A percentile compares a stretch with the other conserved stretches of the same genome.
These are phyloP conservation scores for Coniochaeta ligniaria DNA, from an alignment of 2,329 filamentous ascomycete genomes.

Conservation along the genomic window DNA sequence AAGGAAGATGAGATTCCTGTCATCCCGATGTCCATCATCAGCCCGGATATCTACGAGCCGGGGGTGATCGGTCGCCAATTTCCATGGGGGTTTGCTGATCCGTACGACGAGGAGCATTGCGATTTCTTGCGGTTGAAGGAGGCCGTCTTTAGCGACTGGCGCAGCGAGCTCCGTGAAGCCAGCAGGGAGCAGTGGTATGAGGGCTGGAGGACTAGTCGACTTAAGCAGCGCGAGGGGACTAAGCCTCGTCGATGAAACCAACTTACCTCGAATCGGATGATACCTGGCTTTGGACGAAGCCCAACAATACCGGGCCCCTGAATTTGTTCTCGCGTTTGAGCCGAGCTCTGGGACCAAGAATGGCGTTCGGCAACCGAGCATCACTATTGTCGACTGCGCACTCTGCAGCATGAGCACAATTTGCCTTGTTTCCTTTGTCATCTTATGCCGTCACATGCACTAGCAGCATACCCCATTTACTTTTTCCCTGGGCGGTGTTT, in stretches of 20 bases:
- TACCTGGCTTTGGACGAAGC: neutral
- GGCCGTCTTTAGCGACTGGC: slow-evolving; percentile 89
- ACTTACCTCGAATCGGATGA: neutral
- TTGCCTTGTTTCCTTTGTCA: neutral
- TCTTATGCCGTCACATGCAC: neutral
- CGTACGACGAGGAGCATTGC: slow-evolving; percentile 84
- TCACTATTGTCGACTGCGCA: neutral
- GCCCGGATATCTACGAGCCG: slow-evolving; percentile 84
- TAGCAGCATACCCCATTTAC: slow-evolving; percentile 2
- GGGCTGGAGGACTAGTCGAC: slow-evolving; percentile 74
- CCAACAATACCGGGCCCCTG: neutral
- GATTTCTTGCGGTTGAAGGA: slow-evolving; percentile 90
- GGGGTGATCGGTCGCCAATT: slow-evolving; percentile 77
- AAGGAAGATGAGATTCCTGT: slow-evolving; percentile 55
- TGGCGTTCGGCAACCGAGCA: neutral
- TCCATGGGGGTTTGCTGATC: slow-evolving; percentile 95
- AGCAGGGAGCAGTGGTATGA: slow-evolving; percentile 94
- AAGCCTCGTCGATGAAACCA: slow-evolving; percentile 27
- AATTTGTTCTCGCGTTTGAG: neutral
- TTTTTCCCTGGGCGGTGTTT: neutral
- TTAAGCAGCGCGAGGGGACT: slow-evolving; percentile 45
- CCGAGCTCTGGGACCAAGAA: neutral
- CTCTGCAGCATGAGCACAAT: neutral
- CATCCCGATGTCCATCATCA: slow-evolving; percentile 87
- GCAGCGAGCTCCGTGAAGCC: slow-evolving; percentile 79